Base-by-base conservation (phyloP, 2,329 filamentous ascomycete species). In the Pyricularia grisea region DNA sequence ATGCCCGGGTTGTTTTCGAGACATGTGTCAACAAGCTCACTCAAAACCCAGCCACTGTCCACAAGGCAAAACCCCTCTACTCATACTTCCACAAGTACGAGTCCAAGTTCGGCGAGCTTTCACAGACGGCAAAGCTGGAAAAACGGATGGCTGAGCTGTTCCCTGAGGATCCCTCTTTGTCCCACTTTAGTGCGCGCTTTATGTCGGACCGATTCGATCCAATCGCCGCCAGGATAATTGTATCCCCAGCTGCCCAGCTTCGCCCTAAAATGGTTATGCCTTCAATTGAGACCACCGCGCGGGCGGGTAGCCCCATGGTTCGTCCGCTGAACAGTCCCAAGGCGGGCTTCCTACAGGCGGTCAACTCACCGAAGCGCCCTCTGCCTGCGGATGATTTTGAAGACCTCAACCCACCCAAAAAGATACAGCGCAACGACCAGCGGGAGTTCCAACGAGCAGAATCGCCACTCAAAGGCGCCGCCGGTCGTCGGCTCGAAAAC, bases 61-160 rank as follows among this genome's bases (percentile, higher is more conserved):
- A 84, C 68, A 95, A 93, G 75, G 88, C 94, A 10, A 96, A 95
- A 77, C 87, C 91, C 0, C 86, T 99, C 0, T 97, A 97, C 75
- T 84, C 89, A 2, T 98, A 94, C 79, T 94, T 99, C 78, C 94
- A 99, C 79, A 91, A 94, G 74, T 97, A 97, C 77, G 95, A 99
- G 80, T 94, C 93, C 12, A 90, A 93, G 72, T 99, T 94, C 75
- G 95, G 96, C 69, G 95, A 99, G 77, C 85, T 98, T 5, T 88
- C 91, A 6, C 94, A 98, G 74, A 93, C 99, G 68, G 88, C 89
- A 72, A 95, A 96, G 77, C 84, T 99, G 20, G 96, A 99, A 79
- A 90, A 90, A 74, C 89, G 95, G 65, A 98, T 99, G 93, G 87
- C 87, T 27, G 93, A 97, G 75, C 84, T 97, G n/a, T 99, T 93